Percentiles rank a stretch among this genome's conserved stretches.
Evolutionary conservation across 768 basidiomycete genomes (phyloP).

Genomic region (Boletus fagicola): DNA sequence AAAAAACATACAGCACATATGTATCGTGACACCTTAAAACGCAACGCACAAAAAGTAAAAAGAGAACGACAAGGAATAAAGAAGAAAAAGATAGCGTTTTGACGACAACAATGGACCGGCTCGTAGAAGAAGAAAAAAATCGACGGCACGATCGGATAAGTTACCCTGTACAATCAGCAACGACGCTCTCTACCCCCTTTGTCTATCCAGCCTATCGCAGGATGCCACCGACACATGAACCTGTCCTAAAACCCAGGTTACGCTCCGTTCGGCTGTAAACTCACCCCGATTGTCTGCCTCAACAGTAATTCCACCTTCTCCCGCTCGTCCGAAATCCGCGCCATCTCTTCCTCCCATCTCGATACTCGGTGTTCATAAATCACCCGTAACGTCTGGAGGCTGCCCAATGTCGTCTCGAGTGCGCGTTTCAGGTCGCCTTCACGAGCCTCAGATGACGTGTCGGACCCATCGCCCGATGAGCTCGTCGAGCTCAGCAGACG

Average conservation of each 20-base stretch:
- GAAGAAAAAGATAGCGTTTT: not conserved
- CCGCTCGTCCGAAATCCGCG: constrained; percentile 60
- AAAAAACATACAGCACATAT: constrained; percentile 1
- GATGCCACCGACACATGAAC: too few species aligned
- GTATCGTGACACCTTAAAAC: not conserved
- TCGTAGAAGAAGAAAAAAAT: not conserved
- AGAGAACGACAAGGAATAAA: not conserved
- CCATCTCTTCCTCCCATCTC: constrained; percentile 71
- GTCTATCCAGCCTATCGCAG: not conserved
- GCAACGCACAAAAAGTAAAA: not conserved
- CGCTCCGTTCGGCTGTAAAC: constrained; percentile 27
- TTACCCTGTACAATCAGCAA: not conserved
- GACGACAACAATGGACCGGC: not conserved
- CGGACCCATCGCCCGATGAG: constrained; percentile 55
- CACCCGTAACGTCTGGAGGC: constrained; percentile 56
- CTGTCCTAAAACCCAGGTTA: not conserved
- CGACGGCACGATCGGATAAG: not conserved
- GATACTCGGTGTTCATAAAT: constrained; percentile 70
- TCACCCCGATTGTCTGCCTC: constrained; percentile 58
- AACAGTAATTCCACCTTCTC: constrained; percentile 65
- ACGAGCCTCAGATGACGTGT: constrained; percentile 44
- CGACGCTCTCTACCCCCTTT: not conserved
- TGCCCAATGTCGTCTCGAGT: constrained; percentile 64
- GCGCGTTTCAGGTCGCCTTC: constrained; percentile 69
- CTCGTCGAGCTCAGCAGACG: constrained; percentile 39